A percentile compares a stretch with the other conserved stretches of the same genome.
Conservation (phyloP, 1,139 yeast species). For the Hansenula sp. region DNA sequence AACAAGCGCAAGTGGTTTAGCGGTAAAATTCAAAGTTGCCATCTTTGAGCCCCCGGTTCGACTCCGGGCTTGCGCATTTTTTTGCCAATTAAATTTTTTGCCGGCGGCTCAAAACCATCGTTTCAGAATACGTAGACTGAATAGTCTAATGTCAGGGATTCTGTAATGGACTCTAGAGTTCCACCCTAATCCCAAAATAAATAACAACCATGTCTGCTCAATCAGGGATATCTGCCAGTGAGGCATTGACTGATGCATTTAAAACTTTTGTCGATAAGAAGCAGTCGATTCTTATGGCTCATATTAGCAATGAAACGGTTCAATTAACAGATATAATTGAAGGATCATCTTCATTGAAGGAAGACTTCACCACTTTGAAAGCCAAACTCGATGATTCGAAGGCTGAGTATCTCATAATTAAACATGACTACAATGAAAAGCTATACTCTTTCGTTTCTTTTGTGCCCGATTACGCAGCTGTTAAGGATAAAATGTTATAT, state of each 20-base stretch:
- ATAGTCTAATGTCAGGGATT: too few species aligned
- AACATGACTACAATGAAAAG: constrained; percentile 28
- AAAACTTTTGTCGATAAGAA: constrained; percentile 30
- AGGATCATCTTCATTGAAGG: constrained; percentile 28
- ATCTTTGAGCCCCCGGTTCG: constrained; percentile 54
- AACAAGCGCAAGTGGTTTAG: constrained; percentile 42
- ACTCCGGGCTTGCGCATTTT: constrained; percentile 53
- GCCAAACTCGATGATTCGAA: constrained; percentile 39
- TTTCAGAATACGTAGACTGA: too few species aligned
- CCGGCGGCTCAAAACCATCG: too few species aligned
- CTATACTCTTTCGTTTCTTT: constrained; percentile 62
- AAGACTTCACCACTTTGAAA: constrained; percentile 36
- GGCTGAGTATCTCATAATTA: constrained; percentile 59
- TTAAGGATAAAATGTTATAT: constrained; percentile 85
- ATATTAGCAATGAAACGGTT: constrained; percentile 32
- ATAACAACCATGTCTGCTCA: constrained; percentile 55
- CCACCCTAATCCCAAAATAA: too few species aligned
- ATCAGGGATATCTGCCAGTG: constrained; percentile 62
- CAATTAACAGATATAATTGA: constrained; percentile 25
- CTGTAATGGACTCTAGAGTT: too few species aligned
- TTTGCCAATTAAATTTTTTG: too few species aligned
- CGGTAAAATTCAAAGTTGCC: constrained; percentile 52
- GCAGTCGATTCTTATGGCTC: constrained; percentile 29
- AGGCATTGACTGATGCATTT: constrained; percentile 40
- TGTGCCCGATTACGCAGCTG: constrained; percentile 85